Conservation (phyloP, 1,284 basidiomycete species). For the Amylostereum areolatum region DNA sequence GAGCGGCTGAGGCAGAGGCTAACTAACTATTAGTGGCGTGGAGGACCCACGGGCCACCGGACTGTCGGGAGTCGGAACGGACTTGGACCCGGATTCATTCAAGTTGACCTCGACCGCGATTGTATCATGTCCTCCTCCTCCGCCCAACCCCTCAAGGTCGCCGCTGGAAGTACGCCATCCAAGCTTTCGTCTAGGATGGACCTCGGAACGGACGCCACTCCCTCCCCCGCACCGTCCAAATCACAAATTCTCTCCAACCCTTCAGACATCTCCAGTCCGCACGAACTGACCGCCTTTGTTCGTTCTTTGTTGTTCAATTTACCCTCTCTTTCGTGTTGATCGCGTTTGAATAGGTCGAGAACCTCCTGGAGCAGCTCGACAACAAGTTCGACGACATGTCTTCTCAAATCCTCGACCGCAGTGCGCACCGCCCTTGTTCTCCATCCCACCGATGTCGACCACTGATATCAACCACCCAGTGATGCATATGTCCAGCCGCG, state of each 20-base stretch:
- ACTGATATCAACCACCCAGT: constrained; percentile 37
- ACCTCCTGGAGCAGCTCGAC: constrained; percentile 70
- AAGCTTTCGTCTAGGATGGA: not conserved
- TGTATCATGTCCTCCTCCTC: constrained; percentile 7
- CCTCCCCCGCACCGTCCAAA: constrained; percentile 9
- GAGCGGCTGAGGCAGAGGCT: too few relatives aligned
- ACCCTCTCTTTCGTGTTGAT: not conserved
- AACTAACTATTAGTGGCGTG: too few relatives aligned
- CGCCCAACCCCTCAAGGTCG: constrained; percentile 13
- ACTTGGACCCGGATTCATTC: not conserved
- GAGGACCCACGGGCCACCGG: too few relatives aligned
- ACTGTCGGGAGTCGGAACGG: not conserved
- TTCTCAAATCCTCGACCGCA: constrained; percentile 71
- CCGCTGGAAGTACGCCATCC: constrained; percentile 6
- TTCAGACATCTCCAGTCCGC: constrained; percentile 70
- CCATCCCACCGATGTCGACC: not conserved
- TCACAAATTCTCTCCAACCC: constrained; percentile 25
- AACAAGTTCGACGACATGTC: constrained; percentile 83
- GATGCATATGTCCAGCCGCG: constrained; percentile 77
- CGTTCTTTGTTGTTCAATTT: constrained; percentile 21
- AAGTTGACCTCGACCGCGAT: not conserved
- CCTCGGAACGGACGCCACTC: too few relatives aligned
- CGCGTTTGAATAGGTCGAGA: constrained; percentile 56
- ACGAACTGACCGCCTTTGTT: constrained; percentile 80
- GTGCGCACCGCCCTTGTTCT: constrained; percentile 36